A percentile compares a stretch with the other conserved stretches of the same genome.
Evolutionary conservation across 768 basidiomycete genomes (phyloP).

Genomic region (Mycena indigotica): DNA sequence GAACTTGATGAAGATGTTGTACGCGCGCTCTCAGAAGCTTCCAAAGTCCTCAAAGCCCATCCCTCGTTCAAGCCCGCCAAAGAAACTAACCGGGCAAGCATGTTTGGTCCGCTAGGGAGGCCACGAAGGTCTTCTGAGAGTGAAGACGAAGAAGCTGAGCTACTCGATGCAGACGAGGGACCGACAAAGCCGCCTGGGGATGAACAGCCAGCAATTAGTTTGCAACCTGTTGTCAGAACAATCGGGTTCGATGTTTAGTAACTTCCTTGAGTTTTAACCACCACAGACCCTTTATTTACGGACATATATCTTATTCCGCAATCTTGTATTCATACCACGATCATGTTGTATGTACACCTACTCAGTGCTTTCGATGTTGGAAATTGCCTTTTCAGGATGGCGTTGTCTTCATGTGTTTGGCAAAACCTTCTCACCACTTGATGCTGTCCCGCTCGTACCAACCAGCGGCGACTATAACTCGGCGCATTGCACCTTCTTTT

Average conservation of each 20-base stretch:
- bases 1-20: constrained; percentile 69
- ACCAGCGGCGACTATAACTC: constrained; percentile 32
- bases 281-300: not conserved
- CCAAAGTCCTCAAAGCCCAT: constrained; percentile 50
- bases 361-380: not conserved
- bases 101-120: constrained; percentile 58
- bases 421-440: not conserved
- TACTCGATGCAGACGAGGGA: constrained; percentile 45
- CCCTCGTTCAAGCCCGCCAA: constrained; percentile 46
- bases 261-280: not conserved
- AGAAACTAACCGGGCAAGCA: constrained; percentile 57
- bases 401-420: not conserved
- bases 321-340: not conserved
- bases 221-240: constrained; percentile 60
- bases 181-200: constrained; percentile 37
- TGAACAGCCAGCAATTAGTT: constrained; percentile 55
- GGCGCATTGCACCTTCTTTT: constrained; percentile 25
- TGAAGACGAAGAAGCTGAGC: constrained; percentile 57
- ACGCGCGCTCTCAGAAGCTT: constrained; percentile 53
- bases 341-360: not conserved
- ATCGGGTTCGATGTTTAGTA: constrained; percentile 53
- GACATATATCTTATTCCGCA: not conserved
- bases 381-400: too few species aligned
- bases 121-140: constrained; percentile 58
- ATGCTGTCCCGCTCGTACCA: constrained; percentile 49